These are phyloP conservation scores for Podaxis sp. DNA, from an alignment of 768 basidiomycete genomes.

Conservation along the genomic window DNA sequence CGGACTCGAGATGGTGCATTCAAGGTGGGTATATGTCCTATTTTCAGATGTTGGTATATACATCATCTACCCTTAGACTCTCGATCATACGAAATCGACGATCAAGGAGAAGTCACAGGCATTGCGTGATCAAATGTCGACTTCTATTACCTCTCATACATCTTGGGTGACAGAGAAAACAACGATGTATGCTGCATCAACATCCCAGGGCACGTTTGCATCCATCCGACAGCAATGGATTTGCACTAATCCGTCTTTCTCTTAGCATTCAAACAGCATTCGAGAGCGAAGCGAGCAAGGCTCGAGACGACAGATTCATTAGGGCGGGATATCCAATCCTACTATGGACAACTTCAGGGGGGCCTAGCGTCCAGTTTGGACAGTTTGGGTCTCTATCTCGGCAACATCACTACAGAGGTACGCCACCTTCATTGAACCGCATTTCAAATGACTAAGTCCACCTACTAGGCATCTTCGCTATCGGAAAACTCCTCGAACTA, in stretches of 20 bases:
- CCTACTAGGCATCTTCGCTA: slow-evolving; percentile 36
- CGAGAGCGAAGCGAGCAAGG: slow-evolving; percentile 63
- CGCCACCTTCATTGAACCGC: slow-evolving; percentile 13
- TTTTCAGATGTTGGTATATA: background rate
- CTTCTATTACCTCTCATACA: slow-evolving; percentile 9
- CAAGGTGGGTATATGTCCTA: slow-evolving; percentile 7
- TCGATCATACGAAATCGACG: background rate
- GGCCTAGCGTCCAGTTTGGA: slow-evolving; percentile 24
- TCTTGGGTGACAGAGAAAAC: slow-evolving; percentile 3
- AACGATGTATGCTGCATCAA: slow-evolving; percentile 4
- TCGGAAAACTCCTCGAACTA: slow-evolving; percentile 12
- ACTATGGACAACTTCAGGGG: slow-evolving; percentile 31
- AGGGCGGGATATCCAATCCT: slow-evolving; percentile 43
- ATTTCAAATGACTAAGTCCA: background rate
- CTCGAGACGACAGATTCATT: slow-evolving; percentile 53
- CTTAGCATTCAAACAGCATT: slow-evolving; percentile 58
- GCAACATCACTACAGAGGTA: slow-evolving; percentile 48
- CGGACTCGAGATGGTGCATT: slow-evolving; percentile 12
- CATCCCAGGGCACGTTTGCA: slow-evolving; percentile 15
- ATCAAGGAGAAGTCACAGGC: slow-evolving; percentile 1
- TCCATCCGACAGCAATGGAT: background rate
- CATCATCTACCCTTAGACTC: background rate
- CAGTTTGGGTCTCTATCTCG: slow-evolving; percentile 37
- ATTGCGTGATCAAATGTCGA: slow-evolving; percentile 6
- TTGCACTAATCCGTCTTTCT: background rate